A percentile compares a stretch with the other conserved stretches of the same genome.
phyloP scores from a whole-genome alignment of 2,329 filamentous ascomycete genomes.

The Bipolaris zeicola region DNA sequence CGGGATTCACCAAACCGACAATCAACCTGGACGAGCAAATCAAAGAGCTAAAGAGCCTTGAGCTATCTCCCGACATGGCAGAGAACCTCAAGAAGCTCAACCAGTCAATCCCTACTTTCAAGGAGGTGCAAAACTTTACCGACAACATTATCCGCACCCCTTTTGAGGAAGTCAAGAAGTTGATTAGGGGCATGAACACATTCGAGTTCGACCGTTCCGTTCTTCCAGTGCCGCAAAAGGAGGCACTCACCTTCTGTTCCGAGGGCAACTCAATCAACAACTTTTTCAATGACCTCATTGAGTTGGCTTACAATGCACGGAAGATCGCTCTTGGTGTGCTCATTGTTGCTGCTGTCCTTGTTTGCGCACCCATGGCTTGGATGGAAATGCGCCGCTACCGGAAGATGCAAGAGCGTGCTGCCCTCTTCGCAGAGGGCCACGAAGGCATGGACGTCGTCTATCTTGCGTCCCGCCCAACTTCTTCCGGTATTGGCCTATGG shows the following conservation, averaged over 20 bases:
- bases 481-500: conserved; percentile 73
- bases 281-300: conserved; percentile 78
- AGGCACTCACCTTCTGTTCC: conserved; percentile 85
- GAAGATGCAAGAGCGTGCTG: conserved; percentile 71
- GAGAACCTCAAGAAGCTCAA: conserved; percentile 75
- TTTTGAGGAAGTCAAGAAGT: conserved; percentile 77
- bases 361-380: conserved; percentile 78
- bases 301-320: conserved; percentile 69
- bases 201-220: conserved; percentile 79
- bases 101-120: conserved; percentile 78
- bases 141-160: conserved; percentile 75
- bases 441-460: conserved; percentile 90
- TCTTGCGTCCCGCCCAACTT: conserved; percentile 80
- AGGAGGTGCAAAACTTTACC: conserved; percentile 81
- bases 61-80: conserved; percentile 72
- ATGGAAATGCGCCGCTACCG: conserved; percentile 80
- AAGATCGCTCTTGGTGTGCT: conserved; percentile 80
- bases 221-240: conserved; percentile 84
- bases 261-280: conserved; percentile 79
- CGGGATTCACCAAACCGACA: conserved; percentile 55
- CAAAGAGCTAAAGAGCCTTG: conserved; percentile 69
- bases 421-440: conserved; percentile 69
- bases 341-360: conserved; percentile 71
- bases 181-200: conserved; percentile 71
- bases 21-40: conserved; percentile 71